These are phyloP conservation scores for Dactylellina parvicollis DNA, from an alignment of 2,329 filamentous ascomycete genomes.

Conservation along the genomic window DNA sequence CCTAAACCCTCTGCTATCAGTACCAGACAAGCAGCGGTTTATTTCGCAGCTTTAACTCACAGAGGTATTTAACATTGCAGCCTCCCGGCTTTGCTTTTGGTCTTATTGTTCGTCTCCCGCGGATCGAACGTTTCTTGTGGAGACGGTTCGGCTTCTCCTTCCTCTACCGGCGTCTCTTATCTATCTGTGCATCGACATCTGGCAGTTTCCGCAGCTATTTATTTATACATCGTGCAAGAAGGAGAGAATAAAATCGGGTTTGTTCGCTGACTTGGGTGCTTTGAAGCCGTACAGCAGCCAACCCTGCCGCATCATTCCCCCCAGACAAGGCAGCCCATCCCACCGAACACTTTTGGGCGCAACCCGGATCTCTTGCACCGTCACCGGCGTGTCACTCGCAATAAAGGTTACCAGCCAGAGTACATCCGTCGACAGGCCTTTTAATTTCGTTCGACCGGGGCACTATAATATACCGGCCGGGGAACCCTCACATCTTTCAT, in stretches of 20 bases:
- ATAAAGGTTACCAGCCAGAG: background rate
- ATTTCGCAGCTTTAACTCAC: background rate
- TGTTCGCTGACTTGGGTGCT: background rate
- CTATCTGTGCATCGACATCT: background rate
- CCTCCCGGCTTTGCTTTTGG: constrained; percentile 8
- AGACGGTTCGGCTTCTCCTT: constrained; percentile 40
- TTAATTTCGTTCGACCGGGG: background rate
- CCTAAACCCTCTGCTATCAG: background rate
- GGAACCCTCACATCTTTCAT: constrained; percentile 33
- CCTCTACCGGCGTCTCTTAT: constrained; percentile 28
- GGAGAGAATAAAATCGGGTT: too few relatives aligned
- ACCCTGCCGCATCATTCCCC: constrained; percentile 47
- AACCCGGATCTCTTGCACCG: constrained; percentile 28
- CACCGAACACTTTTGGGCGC: constrained; percentile 8
- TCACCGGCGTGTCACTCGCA: constrained; percentile 15
- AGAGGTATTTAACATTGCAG: constrained; percentile 38
- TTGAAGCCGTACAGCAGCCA: background rate
- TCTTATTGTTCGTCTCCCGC: constrained; percentile 7
- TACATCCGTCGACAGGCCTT: constrained; percentile 5
- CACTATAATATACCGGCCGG: background rate
- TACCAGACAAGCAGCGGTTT: too few relatives aligned
- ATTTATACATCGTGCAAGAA: background rate
- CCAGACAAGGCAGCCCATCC: constrained; percentile 13
- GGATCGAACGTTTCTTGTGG: constrained; percentile 24
- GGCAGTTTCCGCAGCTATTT: background rate